Base-by-base conservation (phyloP, 441 rosid species). In the Dalechampia spathulata region DNA sequence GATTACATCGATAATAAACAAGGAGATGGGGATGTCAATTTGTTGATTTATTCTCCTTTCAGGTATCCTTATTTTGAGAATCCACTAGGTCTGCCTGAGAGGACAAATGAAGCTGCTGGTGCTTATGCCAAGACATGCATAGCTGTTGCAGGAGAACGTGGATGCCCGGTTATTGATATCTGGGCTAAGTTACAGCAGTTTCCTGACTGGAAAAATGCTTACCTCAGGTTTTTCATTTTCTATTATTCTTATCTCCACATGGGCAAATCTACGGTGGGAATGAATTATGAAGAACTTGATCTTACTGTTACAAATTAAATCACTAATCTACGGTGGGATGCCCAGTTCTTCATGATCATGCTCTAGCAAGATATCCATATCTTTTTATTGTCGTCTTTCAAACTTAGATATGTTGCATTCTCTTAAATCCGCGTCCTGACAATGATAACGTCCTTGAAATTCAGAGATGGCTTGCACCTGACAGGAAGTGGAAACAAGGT, bases 401-500 rank as follows among this genome's bases (percentile, higher is more conserved):
- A n/a, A n/a, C n/a, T n/a, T n/a, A 30, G 34, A 30, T 30, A 30
- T 30, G 34, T 30, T 30, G 8, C 34, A 30, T 30, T 30, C 5
- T 30, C 34, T 30, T 30, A n/a, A 30, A 30, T 30, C 34, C 8
- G 34, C 17, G 23, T 17, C 8, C 8, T 13, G 0, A n/a, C 28
- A 49, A 28, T 16, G 1, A 28, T 16, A 6, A n/a, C 0, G 9
- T 52, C 14, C 52, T 21, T 55, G 39, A 46, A 62, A 37, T 71
- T 75, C 77, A 86, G 95, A 5, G 96, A 90, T 61, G 96, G 96
- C n/a, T 73, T 90, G 70, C 97, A 90, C 72, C 75, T 87, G 20
- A 66, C 74, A 34, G 60, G 38, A 58, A 45, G 38, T 0, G 96
- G 97, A 8, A 85, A 83, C 73, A 82, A 62, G 74, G n/a, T 85